Evolutionary conservation across 345 rosid genomes (phyloP).

Genomic region (Eucalyptus regnans): DNA sequence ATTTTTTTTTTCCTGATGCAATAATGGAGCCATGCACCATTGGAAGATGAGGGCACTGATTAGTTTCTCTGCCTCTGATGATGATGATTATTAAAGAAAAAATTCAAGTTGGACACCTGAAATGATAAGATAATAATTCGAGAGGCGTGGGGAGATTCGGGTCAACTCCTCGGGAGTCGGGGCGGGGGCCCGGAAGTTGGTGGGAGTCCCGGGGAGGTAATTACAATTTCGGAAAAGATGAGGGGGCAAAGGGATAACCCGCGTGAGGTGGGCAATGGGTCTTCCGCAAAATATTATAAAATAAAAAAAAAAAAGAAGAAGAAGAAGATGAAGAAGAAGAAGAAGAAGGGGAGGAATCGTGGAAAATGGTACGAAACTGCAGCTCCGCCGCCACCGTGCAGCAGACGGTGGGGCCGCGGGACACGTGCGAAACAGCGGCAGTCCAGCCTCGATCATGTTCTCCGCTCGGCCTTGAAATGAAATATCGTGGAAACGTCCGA

Average conservation of each 20-base stretch:
- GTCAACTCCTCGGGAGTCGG: background rate
- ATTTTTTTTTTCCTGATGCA: background rate
- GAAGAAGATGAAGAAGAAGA: too few species aligned
- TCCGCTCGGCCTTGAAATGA: background rate
- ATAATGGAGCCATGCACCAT: background rate
- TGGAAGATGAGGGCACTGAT: background rate
- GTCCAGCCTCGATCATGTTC: too few species aligned
- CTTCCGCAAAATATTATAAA: background rate
- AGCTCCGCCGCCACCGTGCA: background rate
- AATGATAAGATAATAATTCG: background rate
- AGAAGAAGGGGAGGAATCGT: rapidly evolving
- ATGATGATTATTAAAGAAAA: background rate
- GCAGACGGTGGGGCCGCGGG: background rate
- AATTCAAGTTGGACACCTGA: background rate
- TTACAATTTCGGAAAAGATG: background rate
- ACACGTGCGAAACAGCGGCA: background rate
- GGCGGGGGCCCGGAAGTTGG: background rate
- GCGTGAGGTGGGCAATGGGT: background rate
- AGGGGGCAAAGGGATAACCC: background rate
- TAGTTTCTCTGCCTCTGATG: background rate
- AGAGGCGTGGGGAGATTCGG: background rate
- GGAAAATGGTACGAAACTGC: background rate
- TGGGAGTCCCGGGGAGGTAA: background rate
- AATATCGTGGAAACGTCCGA: background rate
- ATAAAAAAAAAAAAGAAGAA: rapidly evolving